Evolutionary conservation across 225 moss, liverwort and hornwort genomes (phyloP).

Genomic region (Climacium dendroides): DNA sequence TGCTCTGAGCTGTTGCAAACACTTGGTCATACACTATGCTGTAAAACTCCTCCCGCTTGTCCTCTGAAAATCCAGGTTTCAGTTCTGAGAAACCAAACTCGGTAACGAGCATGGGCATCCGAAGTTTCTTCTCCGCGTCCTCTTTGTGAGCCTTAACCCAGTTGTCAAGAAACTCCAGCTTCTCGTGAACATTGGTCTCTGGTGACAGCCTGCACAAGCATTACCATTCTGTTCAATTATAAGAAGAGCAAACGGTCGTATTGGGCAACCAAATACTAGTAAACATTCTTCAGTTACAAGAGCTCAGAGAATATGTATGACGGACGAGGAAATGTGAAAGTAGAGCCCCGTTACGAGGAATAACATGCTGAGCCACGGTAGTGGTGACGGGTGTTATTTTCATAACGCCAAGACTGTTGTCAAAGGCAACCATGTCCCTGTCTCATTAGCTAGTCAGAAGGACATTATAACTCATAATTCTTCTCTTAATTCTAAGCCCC

Average conservation of each 20-base stretch:
- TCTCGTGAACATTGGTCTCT: constrained; percentile 1
- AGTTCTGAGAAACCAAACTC: constrained; percentile 42
- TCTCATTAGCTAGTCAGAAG: background rate
- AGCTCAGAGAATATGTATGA: background rate
- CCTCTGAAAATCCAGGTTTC: constrained; percentile 11
- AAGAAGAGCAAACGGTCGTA: background rate
- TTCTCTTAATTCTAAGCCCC: background rate
- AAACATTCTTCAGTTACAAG: background rate
- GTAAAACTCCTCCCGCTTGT: constrained; percentile 20
- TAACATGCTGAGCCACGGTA: background rate
- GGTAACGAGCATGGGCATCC: constrained; percentile 49
- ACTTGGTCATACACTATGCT: constrained; percentile 43
- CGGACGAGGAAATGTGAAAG: background rate
- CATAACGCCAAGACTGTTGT: background rate
- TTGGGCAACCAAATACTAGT: background rate
- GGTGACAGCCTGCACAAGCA: constrained; percentile 26
- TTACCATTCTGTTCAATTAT: background rate
- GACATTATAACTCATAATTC: background rate
- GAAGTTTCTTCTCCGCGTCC: constrained; percentile 24
- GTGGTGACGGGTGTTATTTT: background rate
- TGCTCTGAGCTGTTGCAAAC: background rate
- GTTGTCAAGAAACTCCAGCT: constrained; percentile 22
- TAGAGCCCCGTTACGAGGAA: background rate
- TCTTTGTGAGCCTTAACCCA: constrained; percentile 46
- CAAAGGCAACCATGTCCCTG: background rate